Evolutionary conservation across 345 rosid genomes (phyloP).

Genomic region (Eucalyptus sp.): DNA sequence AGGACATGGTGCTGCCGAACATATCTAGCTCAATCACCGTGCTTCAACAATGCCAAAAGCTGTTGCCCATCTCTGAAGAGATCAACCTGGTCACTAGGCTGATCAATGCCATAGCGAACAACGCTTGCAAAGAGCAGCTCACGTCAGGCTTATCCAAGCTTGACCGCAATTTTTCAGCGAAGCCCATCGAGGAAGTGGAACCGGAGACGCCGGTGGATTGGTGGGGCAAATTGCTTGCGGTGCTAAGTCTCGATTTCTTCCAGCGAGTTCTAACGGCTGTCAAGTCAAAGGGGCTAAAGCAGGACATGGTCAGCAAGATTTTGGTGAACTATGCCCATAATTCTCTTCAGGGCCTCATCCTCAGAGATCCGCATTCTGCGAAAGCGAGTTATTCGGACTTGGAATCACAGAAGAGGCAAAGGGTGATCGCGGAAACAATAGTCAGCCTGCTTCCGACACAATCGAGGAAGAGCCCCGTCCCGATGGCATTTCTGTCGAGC

Average conservation of each 20-base stretch:
- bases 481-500: conserved; percentile 88
- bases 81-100: conserved; percentile 57
- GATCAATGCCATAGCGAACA: conserved; percentile 63
- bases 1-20: conserved; percentile 50
- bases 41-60: conserved; percentile 66
- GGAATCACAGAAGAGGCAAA: conserved; percentile 66
- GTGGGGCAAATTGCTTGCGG: conserved; percentile 86
- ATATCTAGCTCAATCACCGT: conserved; percentile 57
- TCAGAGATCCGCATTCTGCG: conserved; percentile 44
- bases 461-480: conserved; percentile 72
- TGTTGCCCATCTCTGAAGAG: conserved; percentile 69
- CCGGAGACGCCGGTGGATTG: conserved; percentile 72
- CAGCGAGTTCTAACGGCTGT: conserved; percentile 74
- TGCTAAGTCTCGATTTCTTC: conserved; percentile 69
- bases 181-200: conserved; percentile 21
- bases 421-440: conserved; percentile 59
- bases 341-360: conserved; percentile 60
- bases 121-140: conserved; percentile 91
- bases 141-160: conserved; percentile 80
- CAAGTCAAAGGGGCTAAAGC: conserved; percentile 79
- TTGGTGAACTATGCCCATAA: conserved; percentile 72
- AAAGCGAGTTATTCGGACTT: conserved; percentile 44
- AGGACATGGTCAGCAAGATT: conserved; percentile 84
- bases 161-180: conserved; percentile 54
- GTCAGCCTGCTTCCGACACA: conserved; percentile 73